Conservation (phyloP, 495 filamentous ascomycete species). For the Penicillium fimorum region DNA sequence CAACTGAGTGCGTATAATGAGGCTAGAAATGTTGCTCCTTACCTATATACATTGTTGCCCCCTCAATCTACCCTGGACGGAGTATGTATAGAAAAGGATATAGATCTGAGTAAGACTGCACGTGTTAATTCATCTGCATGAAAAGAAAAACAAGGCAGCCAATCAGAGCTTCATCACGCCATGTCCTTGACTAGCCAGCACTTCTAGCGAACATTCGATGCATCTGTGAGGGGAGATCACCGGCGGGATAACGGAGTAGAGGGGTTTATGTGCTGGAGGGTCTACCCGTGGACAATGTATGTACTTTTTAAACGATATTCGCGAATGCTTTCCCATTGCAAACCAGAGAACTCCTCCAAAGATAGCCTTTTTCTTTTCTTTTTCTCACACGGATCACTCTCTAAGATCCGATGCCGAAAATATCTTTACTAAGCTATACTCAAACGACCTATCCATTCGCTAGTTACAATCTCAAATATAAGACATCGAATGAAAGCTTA, state of each 20-base stretch:
- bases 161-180: background rate
- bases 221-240: background rate
- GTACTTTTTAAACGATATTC: background rate
- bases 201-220: conserved; percentile 8
- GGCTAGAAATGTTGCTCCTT: background rate
- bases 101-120: conserved; percentile 5
- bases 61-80: background rate
- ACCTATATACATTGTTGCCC: background rate
- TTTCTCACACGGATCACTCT: background rate
- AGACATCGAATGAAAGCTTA: background rate
- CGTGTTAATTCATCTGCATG: background rate
- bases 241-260: background rate
- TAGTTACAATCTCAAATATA: conserved; percentile 6
- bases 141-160: conserved; percentile 3
- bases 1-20: background rate
- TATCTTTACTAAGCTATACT: background rate
- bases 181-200: background rate
- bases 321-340: background rate
- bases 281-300: background rate
- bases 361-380: background rate
- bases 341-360: background rate
- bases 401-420: background rate
- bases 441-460: background rate
- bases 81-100: background rate
- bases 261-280: conserved; percentile 2